phyloP scores from a whole-genome alignment of 2,329 filamentous ascomycete species.

The Botryosphaeria agaves region DNA sequence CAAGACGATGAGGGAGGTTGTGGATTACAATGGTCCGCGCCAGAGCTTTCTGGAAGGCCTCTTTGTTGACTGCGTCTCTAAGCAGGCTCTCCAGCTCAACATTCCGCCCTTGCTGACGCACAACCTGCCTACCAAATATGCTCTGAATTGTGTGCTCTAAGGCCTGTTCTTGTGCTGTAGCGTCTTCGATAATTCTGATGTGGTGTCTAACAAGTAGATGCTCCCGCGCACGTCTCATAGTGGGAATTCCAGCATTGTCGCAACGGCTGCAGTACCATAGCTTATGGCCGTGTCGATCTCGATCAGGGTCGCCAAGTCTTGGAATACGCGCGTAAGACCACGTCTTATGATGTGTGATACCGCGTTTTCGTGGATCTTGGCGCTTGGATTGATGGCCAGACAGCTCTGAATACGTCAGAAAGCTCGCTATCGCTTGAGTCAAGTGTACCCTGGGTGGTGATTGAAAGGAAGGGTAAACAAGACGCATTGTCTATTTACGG shows the following conservation, averaged over 20 bases:
- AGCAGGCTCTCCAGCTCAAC: neutral
- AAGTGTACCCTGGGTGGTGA: neutral
- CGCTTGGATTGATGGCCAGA: neutral
- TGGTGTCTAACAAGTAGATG: neutral
- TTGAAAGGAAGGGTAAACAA: neutral
- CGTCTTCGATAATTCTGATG: neutral
- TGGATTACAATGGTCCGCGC: conserved; percentile 3
- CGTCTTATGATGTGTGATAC: neutral
- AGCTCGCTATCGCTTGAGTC: neutral
- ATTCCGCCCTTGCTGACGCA: neutral
- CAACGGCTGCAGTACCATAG: neutral
- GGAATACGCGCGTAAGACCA: neutral
- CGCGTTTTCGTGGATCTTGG: neutral
- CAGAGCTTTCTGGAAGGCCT: neutral
- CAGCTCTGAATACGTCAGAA: neutral
- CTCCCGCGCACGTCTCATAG: neutral
- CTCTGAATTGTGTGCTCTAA: neutral
- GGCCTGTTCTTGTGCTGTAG: neutral
- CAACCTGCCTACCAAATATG: neutral
- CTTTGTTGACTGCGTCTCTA: neutral
- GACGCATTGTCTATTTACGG: neutral
- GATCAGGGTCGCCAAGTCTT: neutral
- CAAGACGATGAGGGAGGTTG: conserved; percentile 14
- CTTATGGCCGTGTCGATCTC: neutral
- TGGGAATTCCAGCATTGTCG: neutral